Evolutionary conservation across 1,139 yeast genomes (phyloP).

Genomic region (Diutina rugosa): DNA sequence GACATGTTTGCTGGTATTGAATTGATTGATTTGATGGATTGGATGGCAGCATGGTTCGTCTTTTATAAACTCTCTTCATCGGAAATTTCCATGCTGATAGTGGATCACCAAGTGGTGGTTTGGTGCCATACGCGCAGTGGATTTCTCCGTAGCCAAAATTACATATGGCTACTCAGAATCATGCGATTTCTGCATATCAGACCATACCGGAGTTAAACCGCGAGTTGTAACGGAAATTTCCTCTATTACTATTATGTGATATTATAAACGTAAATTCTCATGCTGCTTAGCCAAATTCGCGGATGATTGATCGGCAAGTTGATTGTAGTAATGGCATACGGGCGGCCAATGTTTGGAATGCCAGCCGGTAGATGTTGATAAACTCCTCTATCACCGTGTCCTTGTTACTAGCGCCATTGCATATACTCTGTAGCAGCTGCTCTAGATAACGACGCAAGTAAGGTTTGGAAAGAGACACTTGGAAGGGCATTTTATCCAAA

Average conservation of each 20-base stretch:
- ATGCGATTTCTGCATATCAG: not conserved
- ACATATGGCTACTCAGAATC: not conserved
- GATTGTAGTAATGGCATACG: not conserved
- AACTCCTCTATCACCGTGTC: slow-evolving; percentile 45
- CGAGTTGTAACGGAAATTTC: not conserved
- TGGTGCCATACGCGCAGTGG: slow-evolving; percentile 5
- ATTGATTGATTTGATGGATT: not conserved
- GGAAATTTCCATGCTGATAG: not conserved
- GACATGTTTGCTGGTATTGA: slow-evolving; percentile 1
- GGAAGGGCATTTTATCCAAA: slow-evolving; percentile 66
- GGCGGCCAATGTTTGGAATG: slow-evolving; percentile 15
- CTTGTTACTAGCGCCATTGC: slow-evolving; percentile 46
- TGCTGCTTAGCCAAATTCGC: not conserved
- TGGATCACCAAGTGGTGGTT: slow-evolving; percentile 2
- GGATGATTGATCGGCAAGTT: not conserved
- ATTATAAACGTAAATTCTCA: not conserved
- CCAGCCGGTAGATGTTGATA: slow-evolving; percentile 48
- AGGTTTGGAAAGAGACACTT: slow-evolving; percentile 77
- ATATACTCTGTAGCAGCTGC: slow-evolving; percentile 48
- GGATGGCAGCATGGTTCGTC: not conserved
- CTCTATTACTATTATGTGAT: not conserved
- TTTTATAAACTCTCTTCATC: not conserved
- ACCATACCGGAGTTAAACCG: not conserved
- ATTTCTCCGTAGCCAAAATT: not conserved
- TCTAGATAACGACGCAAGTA: slow-evolving; percentile 74